Conservation (phyloP, 202 grass and related monocot species). For the Zizania palustris region DNA sequence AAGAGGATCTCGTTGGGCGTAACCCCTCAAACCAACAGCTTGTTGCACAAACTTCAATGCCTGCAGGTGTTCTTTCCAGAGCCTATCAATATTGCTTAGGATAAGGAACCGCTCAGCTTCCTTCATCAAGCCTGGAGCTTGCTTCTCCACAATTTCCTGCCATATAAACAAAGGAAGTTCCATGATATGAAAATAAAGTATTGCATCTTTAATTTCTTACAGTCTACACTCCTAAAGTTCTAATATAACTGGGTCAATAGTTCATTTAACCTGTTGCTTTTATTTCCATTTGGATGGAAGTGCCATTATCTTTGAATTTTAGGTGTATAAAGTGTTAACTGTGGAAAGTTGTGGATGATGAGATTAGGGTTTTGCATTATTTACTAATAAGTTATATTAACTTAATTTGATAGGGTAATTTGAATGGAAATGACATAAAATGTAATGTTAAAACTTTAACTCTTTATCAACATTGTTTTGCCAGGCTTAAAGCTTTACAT, state of each 20-base stretch:
- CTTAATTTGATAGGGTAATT: background rate
- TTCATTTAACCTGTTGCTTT: background rate
- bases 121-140: conserved; percentile 91
- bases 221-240: background rate
- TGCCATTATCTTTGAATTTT: conserved; percentile 17
- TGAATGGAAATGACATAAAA: background rate
- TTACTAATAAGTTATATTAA: conserved; percentile 20
- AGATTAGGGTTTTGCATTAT: conserved; percentile 6
- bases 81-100: conserved; percentile 94
- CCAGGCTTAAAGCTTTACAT: background rate
- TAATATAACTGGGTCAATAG: conserved; percentile 5
- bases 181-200: conserved; percentile 13
- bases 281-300: conserved; percentile 30
- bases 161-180: conserved; percentile 31
- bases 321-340: conserved; percentile 10
- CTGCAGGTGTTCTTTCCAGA: conserved; percentile 99
- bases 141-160: conserved; percentile 90
- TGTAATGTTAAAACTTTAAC: background rate
- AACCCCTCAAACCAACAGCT: conserved; percentile 95
- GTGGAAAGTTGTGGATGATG: background rate
- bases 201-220: conserved; percentile 10
- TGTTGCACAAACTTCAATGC: conserved; percentile 97
- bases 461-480: background rate
- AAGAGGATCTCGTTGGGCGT: conserved; percentile 93
- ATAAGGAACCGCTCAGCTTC: conserved; percentile 93